Percentiles rank a stretch among this genome's conserved stretches.
Conservation (phyloP, 1,284 basidiomycete species). For the Kalmanozyma brasiliensis region DNA sequence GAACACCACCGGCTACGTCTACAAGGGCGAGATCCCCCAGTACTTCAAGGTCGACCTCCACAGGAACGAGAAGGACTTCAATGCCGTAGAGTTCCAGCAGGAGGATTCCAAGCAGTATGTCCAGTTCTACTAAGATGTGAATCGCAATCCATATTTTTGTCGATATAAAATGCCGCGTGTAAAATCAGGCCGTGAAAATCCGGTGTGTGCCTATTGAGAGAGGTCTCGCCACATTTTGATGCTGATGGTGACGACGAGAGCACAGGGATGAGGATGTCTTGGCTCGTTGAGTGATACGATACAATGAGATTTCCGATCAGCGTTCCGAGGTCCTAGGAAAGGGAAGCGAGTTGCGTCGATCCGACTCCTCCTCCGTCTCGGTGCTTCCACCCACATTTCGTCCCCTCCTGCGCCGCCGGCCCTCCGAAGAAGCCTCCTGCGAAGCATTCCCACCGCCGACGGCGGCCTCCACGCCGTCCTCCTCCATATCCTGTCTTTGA, state of each 20-base stretch:
- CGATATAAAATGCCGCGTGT: no score
- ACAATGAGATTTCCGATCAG: slow-evolving; percentile 3
- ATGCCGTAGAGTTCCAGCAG: slow-evolving; percentile 5
- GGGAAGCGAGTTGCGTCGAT: slow-evolving; percentile 28
- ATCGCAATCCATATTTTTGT: no score
- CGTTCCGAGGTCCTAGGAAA: slow-evolving; percentile 29
- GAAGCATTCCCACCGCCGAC: slow-evolving; percentile 12
- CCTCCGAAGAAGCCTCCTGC: slow-evolving; percentile 10
- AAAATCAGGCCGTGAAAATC: no score
- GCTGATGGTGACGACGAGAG: no score
- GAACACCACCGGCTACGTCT: slow-evolving; percentile 27
- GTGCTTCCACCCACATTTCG: slow-evolving; percentile 7
- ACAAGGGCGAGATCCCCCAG: slow-evolving; percentile 26
- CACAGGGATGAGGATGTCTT: no score
- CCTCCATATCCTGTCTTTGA: slow-evolving; percentile 6
- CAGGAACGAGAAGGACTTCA: neutral
- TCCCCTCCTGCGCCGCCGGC: slow-evolving; percentile 16
- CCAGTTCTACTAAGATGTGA: slow-evolving; percentile 9
- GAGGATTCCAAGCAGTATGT: slow-evolving; percentile 20
- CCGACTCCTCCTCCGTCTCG: neutral
- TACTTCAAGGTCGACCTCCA: slow-evolving; percentile 25
- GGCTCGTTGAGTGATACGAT: no score
- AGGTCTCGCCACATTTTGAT: no score
- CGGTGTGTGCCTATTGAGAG: no score
- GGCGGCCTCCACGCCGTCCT: neutral